Evolutionary conservation across 805 yeast species (phyloP), one percentile per base, ranked within the genome.

Genomic region (Lachancea sp.): DNA sequence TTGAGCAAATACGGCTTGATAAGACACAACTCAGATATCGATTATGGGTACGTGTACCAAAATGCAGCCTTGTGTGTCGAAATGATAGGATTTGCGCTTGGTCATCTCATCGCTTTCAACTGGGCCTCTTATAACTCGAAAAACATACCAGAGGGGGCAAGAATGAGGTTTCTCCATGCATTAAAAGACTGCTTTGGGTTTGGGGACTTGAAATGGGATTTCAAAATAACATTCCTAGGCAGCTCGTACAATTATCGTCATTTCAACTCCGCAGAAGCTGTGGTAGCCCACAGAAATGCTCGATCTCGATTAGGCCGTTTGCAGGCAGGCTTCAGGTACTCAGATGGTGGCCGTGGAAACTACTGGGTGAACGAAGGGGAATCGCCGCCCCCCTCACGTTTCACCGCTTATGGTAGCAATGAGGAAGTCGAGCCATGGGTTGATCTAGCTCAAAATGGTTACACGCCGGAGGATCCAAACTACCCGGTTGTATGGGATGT

Each of bases 41-140:
- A 59, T 12, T 49, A 65, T 12, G 83, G 87, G 1, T 70, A 71
- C 31, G 69, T 77, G 3, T 80, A 86, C 33, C 95, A 86, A 55
- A 87, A 86, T 63, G 78, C 84, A 0, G 58, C 88, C 29, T 64
- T 92, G 45, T 86, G 96, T 55, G 64, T 84, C 16, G 98, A 92
- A 55, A 71, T 92, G 69, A 70, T 88, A 17, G 83, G 78, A 2
- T 90, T 92, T 67, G 87, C 97, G 0, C 61, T 83, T 18, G 81
- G 92, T n/a, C 97, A 92, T 63, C 80, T 88, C 80, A 57, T 70
- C 34, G 87, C 97, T 0, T 92, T 92, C 60, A 77, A 87, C 5
- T 83, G 82, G 63, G 64, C 65, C 2, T 92, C 86, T 29, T 92
- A 82, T 57, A 74, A 80, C 2, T 68, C 76, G 2, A 58, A 72